Evolutionary conservation across 2,329 filamentous ascomycete species (phyloP).

Genomic region (Fusarium irregulare): DNA sequence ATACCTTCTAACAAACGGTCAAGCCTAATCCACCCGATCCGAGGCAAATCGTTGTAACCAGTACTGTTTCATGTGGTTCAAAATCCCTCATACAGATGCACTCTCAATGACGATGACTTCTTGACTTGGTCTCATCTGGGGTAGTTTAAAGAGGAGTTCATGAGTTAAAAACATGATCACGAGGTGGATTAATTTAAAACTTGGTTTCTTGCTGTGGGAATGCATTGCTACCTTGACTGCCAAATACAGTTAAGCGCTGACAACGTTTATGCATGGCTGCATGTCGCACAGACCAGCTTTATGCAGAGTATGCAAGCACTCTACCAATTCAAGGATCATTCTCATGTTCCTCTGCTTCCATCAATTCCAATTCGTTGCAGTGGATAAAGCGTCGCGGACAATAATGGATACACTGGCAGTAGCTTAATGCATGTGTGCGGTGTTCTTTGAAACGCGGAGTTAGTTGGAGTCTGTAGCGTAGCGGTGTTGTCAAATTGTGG

Average conservation of each 20-base stretch:
- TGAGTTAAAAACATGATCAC: background rate
- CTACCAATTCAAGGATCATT: constrained; percentile 2
- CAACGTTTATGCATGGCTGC: background rate
- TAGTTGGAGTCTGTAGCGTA: too few species aligned
- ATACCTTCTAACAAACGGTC: background rate
- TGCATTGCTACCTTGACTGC: constrained; percentile 5
- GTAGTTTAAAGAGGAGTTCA: background rate
- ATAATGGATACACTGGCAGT: constrained; percentile 3
- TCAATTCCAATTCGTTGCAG: background rate
- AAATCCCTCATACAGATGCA: background rate
- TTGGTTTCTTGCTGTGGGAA: background rate
- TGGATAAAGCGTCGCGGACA: background rate
- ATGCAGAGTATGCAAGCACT: constrained; percentile 8
- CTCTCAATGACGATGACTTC: background rate
- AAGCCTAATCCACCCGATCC: constrained; percentile 4
- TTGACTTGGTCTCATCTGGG: background rate
- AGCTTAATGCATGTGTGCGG: background rate
- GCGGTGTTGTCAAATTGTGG: background rate
- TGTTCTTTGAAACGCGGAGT: background rate
- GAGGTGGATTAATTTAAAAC: background rate
- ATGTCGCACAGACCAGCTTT: constrained; percentile 5
- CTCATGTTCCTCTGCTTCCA: background rate
- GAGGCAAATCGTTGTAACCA: constrained; percentile 1
- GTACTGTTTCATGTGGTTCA: background rate
- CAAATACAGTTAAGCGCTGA: background rate